A percentile compares a stretch with the other conserved stretches of the same genome.
These are phyloP conservation scores for Bisporella sp. DNA, from an alignment of 2,329 filamentous ascomycete species.

Conservation along the genomic window DNA sequence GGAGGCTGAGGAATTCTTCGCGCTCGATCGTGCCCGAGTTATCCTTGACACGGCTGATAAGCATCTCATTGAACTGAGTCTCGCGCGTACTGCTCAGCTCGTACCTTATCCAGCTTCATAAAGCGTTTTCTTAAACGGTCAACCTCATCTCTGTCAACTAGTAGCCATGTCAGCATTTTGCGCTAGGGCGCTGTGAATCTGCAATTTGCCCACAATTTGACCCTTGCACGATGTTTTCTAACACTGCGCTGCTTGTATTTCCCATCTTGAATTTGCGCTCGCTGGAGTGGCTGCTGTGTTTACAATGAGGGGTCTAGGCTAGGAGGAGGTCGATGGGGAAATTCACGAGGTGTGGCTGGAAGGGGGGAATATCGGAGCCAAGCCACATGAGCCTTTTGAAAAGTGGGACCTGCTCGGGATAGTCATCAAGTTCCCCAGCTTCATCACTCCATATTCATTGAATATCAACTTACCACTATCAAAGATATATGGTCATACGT, in stretches of 20 bases:
- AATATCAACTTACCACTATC: background rate
- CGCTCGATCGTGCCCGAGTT: conserved; percentile 98
- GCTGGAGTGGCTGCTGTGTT: background rate
- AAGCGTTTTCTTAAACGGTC: conserved; percentile 93
- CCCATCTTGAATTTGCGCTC: conserved; percentile 43
- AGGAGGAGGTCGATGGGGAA: background rate
- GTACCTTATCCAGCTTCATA: conserved; percentile 97
- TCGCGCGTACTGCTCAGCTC: conserved; percentile 12
- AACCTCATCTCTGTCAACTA: conserved; percentile 96
- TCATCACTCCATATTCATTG: background rate
- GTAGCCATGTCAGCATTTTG: conserved; percentile 7
- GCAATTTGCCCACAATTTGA: conserved; percentile 70
- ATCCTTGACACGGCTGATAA: conserved; percentile 51
- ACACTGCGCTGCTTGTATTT: conserved; percentile 64
- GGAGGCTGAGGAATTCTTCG: conserved; percentile 94
- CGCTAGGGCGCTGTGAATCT: background rate
- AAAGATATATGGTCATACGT: too few species aligned
- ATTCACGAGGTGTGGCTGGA: too few species aligned
- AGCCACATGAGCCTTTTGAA: too few species aligned
- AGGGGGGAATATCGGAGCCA: too few species aligned
- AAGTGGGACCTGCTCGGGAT: too few species aligned
- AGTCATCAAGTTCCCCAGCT: background rate
- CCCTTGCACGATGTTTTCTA: conserved; percentile 93
- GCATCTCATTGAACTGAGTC: background rate
- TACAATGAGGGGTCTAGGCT: background rate